Percentiles rank a stretch among this genome's conserved stretches.
Conservation (phyloP, 192 early-diverging fungal genomes). For the Diversispora eburnea region DNA sequence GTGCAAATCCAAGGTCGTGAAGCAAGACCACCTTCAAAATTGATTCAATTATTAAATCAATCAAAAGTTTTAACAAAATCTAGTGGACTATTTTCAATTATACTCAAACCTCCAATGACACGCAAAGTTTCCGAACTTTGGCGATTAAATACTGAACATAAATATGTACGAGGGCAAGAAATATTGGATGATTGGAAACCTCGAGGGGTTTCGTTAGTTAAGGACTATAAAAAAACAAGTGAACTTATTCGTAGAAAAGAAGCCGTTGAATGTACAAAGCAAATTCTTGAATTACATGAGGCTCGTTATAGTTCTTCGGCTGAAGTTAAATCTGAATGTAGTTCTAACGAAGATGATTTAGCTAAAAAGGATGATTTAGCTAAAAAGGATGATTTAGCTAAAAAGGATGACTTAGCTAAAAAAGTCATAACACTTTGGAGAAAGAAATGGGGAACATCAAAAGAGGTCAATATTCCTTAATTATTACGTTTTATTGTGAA, state of each 20-base stretch:
- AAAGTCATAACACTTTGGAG: conserved; percentile 30
- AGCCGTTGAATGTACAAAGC: conserved; percentile 41
- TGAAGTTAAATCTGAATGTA: not conserved
- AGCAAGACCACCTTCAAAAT: conserved; percentile 39
- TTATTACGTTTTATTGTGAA: conserved; percentile 6
- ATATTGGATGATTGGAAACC: conserved; percentile 64
- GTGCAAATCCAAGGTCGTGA: conserved; percentile 61
- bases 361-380: not conserved
- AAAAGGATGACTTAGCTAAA: conserved; percentile 16
- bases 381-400: no score
- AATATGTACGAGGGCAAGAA: conserved; percentile 73
- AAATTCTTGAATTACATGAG: conserved; percentile 38
- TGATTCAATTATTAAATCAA: conserved; percentile 40
- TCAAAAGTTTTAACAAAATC: conserved; percentile 40
- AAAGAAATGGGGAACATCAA: conserved; percentile 32
- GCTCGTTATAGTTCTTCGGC: no score
- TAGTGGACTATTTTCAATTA: conserved; percentile 59
- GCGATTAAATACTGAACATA: conserved; percentile 61
- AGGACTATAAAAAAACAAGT: conserved; percentile 46
- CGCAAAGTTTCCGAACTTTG: conserved; percentile 59
- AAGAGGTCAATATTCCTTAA: conserved; percentile 35
- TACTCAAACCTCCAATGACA: conserved; percentile 53
- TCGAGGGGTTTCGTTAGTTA: conserved; percentile 60
- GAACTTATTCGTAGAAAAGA: conserved; percentile 37
- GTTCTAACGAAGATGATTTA: not conserved